A percentile compares a stretch with the other conserved stretches of the same genome.
Evolutionary conservation across 1,139 yeast genomes (phyloP).

Genomic region (Candida buenavistaensis): DNA sequence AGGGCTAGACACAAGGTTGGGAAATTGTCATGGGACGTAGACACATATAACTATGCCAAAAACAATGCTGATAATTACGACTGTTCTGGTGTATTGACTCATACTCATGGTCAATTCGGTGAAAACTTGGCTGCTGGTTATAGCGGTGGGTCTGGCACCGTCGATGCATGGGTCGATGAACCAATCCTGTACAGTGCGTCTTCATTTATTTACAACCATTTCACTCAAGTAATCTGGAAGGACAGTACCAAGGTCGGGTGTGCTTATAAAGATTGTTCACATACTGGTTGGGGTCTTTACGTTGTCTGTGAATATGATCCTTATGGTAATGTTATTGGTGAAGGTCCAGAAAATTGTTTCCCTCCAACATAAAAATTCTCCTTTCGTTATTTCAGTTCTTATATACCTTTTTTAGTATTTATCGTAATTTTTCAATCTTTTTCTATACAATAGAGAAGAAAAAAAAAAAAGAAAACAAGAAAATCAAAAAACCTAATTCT

Average conservation of each 20-base stretch:
- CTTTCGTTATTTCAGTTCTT: no score
- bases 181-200: slow-evolving; percentile 45
- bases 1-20: slow-evolving; percentile 64
- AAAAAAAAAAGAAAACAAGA: background rate
- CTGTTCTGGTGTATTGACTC: slow-evolving; percentile 69
- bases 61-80: slow-evolving; percentile 65
- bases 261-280: slow-evolving; percentile 57
- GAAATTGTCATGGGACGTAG: slow-evolving; percentile 59
- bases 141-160: slow-evolving; percentile 53
- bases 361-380: slow-evolving; percentile 15
- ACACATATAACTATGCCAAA: slow-evolving; percentile 67
- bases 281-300: slow-evolving; percentile 47
- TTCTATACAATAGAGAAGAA: background rate
- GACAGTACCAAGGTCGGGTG: slow-evolving; percentile 70
- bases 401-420: background rate
- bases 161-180: slow-evolving; percentile 85
- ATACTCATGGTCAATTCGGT: slow-evolving; percentile 81
- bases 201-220: slow-evolving; percentile 56
- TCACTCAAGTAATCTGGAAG: slow-evolving; percentile 88
- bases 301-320: slow-evolving; percentile 55
- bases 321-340: slow-evolving; percentile 53
- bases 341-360: slow-evolving; percentile 51
- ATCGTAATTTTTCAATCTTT: background rate
- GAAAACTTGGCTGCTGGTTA: slow-evolving; percentile 86
- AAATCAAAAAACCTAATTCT: no score